Conservation (phyloP, 2,329 filamentous ascomycete genomes). For the Harringtonia aguacate region DNA sequence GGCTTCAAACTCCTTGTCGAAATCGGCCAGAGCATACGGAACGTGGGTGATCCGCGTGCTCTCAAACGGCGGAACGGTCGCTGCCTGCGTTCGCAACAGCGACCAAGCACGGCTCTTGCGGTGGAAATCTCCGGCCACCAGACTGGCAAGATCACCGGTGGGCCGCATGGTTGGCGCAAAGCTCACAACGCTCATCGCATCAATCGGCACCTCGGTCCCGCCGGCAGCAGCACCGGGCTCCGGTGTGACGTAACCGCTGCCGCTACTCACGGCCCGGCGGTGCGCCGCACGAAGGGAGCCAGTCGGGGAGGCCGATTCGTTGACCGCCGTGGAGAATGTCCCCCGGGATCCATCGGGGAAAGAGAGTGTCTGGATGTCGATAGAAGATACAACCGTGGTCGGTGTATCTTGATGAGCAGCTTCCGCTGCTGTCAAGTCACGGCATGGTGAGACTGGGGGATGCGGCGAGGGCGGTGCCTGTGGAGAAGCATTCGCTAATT, state of each 20-base stretch:
- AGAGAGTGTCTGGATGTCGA: conserved; percentile 69
- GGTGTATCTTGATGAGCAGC: conserved; percentile 45
- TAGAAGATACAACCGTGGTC: conserved; percentile 74
- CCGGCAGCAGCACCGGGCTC: conserved; percentile 9
- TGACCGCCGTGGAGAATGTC: conserved; percentile 39
- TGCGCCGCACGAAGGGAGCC: conserved; percentile 28
- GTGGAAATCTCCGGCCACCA: conserved; percentile 62
- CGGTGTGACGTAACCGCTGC: conserved; percentile 30
- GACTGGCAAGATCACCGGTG: conserved; percentile 66
- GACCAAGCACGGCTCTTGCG: conserved; percentile 59
- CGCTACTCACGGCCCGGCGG: conserved; percentile 8
- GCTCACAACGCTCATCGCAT: conserved; percentile 57
- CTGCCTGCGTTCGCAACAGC: conserved; percentile 52
- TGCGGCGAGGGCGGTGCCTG: conserved; percentile 41
- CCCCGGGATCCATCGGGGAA: conserved; percentile 60
- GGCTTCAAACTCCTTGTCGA: conserved; percentile 68
- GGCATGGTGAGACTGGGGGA: conserved; percentile 32
- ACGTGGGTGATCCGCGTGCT: conserved; percentile 27
- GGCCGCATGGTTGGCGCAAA: conserved; percentile 52
- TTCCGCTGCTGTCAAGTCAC: conserved; percentile 18
- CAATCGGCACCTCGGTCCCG: conserved; percentile 44
- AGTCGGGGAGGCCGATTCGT: conserved; percentile 19
- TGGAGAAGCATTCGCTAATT: background rate
- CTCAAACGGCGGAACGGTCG: conserved; percentile 51
- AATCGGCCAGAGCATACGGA: conserved; percentile 51